Base-by-base conservation (phyloP, 768 basidiomycete species). In the Leccinum sublutescens region DNA sequence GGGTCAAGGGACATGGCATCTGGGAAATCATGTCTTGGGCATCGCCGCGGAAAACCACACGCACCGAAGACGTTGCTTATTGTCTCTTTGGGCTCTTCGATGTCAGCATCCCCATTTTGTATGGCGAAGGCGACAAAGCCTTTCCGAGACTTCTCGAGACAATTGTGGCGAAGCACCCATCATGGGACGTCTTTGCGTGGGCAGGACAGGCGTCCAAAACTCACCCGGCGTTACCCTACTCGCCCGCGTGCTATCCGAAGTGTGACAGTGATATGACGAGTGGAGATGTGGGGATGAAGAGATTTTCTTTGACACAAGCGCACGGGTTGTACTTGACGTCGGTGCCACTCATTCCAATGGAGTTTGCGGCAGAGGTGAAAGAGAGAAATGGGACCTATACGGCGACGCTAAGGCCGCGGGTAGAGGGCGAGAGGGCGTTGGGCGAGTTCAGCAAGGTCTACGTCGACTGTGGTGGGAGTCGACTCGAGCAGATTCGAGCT, bases 21-120 rank as follows among this genome's bases (percentile, higher is more conserved):
- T 63, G 62, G 61, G 68, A 74, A 52, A 68, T 68, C 57, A 66
- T 74, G 63, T 65, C 62, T 0, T 75, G 73, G 73, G 72, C 74
- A 14, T 56, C 74, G 17, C 50, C 49, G 2, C 69, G 73, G 53
- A 62, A 62, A 50, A 75, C 73, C 9, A 72, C 67, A 0, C 63
- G 60, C 14, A 51, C 60, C 27, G 74, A 75, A 49, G 73, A 75
- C 15, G 54, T 57, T 1, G 68, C 74, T 1, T 74, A 74, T 48
- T 69, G 61, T 10, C 59, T 74, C 4, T 62, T 60, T 10, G 74
- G 72, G 17, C 54, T 74, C 25, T 71, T 74, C 17, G 56, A 64
- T 25, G 60, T 72, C 33, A 54, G 60, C 54, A 54, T 66, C 17
- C 50, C 64, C 5, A 60, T 74, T 51, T 53, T 61, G 33, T 74